phyloP scores from a whole-genome alignment of 129 eudicot species.

The Helichrysum umbraculigerum region DNA sequence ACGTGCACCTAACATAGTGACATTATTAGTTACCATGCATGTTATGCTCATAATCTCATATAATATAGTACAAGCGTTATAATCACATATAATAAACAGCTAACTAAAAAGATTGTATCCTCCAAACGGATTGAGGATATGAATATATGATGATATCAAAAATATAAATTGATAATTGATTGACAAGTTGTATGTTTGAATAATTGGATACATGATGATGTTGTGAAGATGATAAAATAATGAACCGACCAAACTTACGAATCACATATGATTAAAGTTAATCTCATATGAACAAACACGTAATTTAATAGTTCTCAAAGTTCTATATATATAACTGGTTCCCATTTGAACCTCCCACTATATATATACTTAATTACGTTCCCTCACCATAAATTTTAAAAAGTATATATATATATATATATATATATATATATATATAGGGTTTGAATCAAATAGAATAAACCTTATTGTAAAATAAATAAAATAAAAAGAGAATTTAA shows the following conservation, averaged over 20 bases:
- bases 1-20: background rate
- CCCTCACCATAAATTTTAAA: background rate
- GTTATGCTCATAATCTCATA: too few relatives aligned
- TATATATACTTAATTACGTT: conserved; percentile 17
- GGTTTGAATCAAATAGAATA: too few relatives aligned
- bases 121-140: conserved; percentile 4
- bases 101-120: conserved; percentile 18
- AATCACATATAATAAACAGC: conserved; percentile 23
- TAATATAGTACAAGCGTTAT: background rate
- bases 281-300: too few relatives aligned
- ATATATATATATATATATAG: too few relatives aligned
- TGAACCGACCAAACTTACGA: conserved; percentile 32
- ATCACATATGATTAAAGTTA: too few relatives aligned
- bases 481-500: too few relatives aligned
- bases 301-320: too few relatives aligned
- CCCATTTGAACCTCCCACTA: too few relatives aligned
- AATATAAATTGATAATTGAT: background rate
- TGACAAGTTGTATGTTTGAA: conserved; percentile 27
- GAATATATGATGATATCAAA: conserved; percentile 24
- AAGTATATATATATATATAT: too few relatives aligned
- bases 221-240: conserved; percentile 7
- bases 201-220: conserved; percentile 18
- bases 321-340: too few relatives aligned
- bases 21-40: background rate
- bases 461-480: too few relatives aligned